Evolutionary conservation across 2,329 filamentous ascomycete species (phyloP).

Genomic region (Trichoderma semiorbis): DNA sequence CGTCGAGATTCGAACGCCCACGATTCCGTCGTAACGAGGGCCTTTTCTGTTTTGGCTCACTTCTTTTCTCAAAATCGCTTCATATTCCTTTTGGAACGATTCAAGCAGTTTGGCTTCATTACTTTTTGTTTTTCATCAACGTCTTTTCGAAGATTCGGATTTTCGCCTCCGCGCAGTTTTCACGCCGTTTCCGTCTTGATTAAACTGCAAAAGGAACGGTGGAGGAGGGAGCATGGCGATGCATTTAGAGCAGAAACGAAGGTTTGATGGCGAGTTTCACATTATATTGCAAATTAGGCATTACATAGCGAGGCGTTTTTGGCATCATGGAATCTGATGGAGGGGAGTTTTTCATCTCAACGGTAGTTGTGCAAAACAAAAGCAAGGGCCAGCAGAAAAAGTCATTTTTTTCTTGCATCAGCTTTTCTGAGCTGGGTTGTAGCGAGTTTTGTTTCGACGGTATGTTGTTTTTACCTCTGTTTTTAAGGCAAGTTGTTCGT

Average conservation of each 20-base stretch:
- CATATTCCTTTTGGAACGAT: not conserved
- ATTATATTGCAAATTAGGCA: slow-evolving; percentile 21
- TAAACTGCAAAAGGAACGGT: not conserved
- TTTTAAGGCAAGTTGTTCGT: not conserved
- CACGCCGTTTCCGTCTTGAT: not conserved
- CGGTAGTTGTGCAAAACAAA: not conserved
- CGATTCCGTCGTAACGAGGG: not conserved
- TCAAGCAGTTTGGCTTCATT: not conserved
- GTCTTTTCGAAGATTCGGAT: not conserved
- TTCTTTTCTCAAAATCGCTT: not conserved
- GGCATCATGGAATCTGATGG: not conserved
- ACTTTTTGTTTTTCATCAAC: not conserved
- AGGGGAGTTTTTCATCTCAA: not conserved
- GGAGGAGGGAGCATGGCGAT: not conserved
- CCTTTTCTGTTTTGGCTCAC: not conserved
- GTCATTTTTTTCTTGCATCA: not conserved
- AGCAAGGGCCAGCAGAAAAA: not conserved
- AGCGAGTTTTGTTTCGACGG: not conserved
- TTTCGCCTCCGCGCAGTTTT: not conserved
- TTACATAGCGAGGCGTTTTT: slow-evolving; percentile 38
- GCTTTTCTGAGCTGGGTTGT: not conserved
- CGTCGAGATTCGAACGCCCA: slow-evolving; percentile 28
- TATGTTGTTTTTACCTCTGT: not conserved
- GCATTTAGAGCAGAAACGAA: not conserved
- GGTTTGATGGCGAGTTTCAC: not conserved